Conservation (phyloP, 805 yeast species). For the Saccharomycopsis lassenensis region DNA sequence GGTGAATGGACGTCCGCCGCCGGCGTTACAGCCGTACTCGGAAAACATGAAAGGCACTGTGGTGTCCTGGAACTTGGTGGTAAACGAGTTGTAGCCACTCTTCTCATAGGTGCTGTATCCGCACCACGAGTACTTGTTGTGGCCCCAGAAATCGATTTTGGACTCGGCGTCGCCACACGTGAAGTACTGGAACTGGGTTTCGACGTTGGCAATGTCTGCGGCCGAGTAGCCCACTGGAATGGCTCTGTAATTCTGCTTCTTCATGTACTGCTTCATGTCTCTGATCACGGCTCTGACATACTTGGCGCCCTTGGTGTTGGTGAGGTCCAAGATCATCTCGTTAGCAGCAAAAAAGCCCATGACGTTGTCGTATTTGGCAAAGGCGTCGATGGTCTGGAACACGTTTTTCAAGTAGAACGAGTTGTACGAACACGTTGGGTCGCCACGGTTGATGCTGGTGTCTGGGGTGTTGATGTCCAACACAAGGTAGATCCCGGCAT, state of each 20-base stretch:
- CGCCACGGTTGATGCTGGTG: conserved; percentile 52
- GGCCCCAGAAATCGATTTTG: conserved; percentile 82
- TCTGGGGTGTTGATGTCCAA: conserved; percentile 66
- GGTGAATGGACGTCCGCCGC: conserved; percentile 60
- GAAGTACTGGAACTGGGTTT: conserved; percentile 66
- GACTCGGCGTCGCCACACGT: conserved; percentile 80
- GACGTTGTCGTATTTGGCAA: conserved; percentile 52
- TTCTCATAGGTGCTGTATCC: conserved; percentile 56
- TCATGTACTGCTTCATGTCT: conserved; percentile 60
- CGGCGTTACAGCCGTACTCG: conserved; percentile 77
- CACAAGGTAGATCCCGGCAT: conserved; percentile 64
- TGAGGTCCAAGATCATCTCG: conserved; percentile 59
- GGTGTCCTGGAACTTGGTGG: conserved; percentile 53
- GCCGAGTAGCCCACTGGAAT: conserved; percentile 86
- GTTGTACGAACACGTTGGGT: conserved; percentile 59
- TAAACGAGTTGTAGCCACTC: conserved; percentile 68
- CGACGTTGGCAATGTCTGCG: conserved; percentile 73
- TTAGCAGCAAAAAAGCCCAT: conserved; percentile 76
- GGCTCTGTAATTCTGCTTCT: conserved; percentile 45
- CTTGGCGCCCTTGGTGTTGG: conserved; percentile 53
- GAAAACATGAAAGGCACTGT: conserved; percentile 75
- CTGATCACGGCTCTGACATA: conserved; percentile 73
- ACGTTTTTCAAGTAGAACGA: conserved; percentile 71
- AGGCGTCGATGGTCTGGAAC: conserved; percentile 68
- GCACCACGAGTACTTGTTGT: conserved; percentile 94